These are phyloP conservation scores for Buddleja alternifolia DNA, from an alignment of 257 asterid genomes.

Conservation along the genomic window DNA sequence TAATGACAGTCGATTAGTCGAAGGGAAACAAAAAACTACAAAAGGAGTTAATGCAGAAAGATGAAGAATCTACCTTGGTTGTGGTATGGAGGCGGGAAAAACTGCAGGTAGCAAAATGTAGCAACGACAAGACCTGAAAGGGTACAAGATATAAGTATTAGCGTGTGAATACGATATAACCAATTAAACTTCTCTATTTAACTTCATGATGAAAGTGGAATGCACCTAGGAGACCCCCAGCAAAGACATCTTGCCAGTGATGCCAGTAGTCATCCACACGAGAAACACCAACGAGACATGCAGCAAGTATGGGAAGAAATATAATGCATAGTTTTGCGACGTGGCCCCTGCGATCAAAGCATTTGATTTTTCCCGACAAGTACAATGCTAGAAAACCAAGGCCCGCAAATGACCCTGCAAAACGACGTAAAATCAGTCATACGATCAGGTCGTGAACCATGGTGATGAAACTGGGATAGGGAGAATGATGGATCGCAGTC, in stretches of 20 bases:
- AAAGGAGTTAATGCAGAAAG: too few relatives aligned
- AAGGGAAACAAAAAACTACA: background rate
- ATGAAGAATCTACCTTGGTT: slow-evolving; percentile 47
- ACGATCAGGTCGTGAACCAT: background rate
- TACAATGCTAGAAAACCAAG: slow-evolving; percentile 75
- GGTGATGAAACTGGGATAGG: background rate
- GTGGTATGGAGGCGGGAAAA: slow-evolving; percentile 84
- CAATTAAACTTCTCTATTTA: background rate
- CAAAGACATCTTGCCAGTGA: slow-evolving; percentile 97
- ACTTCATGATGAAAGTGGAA: slow-evolving; percentile 1
- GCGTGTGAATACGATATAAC: background rate
- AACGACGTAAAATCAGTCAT: slow-evolving; percentile 4
- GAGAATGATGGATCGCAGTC: background rate
- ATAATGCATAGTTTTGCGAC: slow-evolving; percentile 78
- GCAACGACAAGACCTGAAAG: slow-evolving; percentile 65
- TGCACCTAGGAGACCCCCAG: slow-evolving; percentile 88
- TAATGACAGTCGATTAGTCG: too few relatives aligned
- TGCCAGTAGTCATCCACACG: slow-evolving; percentile 98
- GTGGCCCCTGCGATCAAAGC: slow-evolving; percentile 77
- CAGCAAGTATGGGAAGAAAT: slow-evolving; percentile 73
- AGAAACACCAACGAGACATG: slow-evolving; percentile 80
- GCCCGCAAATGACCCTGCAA: slow-evolving; percentile 96
- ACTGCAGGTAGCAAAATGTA: slow-evolving; percentile 80
- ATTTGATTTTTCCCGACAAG: slow-evolving; percentile 83
- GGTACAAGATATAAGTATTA: slow-evolving; percentile 2